These are phyloP conservation scores for Auxenochlorella pyrenoidosa DNA, from an alignment of 139 green algal species.

Conservation along the genomic window DNA sequence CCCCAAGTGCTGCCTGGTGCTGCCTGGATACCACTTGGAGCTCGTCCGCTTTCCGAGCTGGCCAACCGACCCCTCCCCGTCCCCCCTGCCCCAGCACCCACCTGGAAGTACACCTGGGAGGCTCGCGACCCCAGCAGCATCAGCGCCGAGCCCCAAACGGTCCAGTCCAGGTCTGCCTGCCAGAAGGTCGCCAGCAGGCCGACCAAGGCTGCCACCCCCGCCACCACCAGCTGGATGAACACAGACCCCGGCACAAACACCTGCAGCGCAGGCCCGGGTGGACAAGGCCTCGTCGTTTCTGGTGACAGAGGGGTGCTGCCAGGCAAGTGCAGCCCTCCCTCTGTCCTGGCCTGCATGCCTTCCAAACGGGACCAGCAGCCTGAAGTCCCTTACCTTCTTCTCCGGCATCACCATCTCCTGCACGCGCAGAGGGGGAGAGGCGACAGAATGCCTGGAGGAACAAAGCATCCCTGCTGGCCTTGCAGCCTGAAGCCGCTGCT, in stretches of 20 bases:
- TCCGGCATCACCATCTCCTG: constrained; percentile 17
- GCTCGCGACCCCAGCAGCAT: constrained; percentile 22
- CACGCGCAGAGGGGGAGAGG: not conserved
- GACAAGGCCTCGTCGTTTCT: not conserved
- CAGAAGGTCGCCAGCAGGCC: not conserved
- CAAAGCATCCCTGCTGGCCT: too few species aligned
- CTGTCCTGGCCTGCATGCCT: too few species aligned
- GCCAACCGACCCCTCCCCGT: too few species aligned
- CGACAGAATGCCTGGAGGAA: too few species aligned
- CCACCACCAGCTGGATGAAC: constrained; percentile 20
- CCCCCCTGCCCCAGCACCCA: too few species aligned
- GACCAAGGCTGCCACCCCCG: not conserved
- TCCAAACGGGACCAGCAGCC: too few species aligned
- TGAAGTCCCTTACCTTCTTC: constrained; percentile 12
- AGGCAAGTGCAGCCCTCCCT: too few species aligned
- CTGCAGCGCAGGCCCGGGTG: not conserved
- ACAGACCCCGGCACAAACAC: not conserved
- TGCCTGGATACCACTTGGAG: too few species aligned
- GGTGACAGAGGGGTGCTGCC: too few species aligned
- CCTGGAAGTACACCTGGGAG: constrained; percentile 16
- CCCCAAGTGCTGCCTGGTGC: too few species aligned
- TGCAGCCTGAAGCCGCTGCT: too few species aligned
- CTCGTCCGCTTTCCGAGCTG: too few species aligned
- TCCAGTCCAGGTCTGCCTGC: not conserved
- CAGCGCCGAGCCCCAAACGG: not conserved